Base-by-base conservation (phyloP, 805 yeast genomes). In the Teunomyces panamensis region DNA sequence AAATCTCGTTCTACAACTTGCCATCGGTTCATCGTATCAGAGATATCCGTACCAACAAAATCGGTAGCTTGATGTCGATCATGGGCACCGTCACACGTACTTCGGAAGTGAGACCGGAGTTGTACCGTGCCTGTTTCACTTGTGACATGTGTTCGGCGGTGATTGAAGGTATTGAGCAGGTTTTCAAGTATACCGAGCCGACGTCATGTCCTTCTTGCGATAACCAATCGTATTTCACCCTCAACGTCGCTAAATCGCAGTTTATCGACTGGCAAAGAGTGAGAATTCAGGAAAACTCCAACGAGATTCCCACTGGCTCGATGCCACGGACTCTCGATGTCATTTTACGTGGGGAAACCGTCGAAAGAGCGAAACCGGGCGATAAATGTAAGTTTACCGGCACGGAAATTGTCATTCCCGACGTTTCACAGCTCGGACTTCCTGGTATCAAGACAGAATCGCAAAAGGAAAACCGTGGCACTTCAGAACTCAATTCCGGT, bases 291-390 rank as follows among this genome's bases (percentile, higher is more conserved):
- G 99, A 92, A 62, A 94, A 92, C 60, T 84, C 97, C n/a, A 87
- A 77, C 57, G 98, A 92, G 67, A 92, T 92, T 48, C 99, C 99
- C 26, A 89, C 97, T 0, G 99, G 99, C 27, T 90, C 97, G 3
- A 92, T 92, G 99, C 99, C 99, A 24, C 81, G 99, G 65, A 92
- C 97, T 1, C 68, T 92, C 59, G 99, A 92, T 64, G 92, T 92
- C 20, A 87, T 92, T 44, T 69, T 92, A 49, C 78, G 99, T 58
- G 98, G 98, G 44, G 97, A 92, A 56, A 78, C 89, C 46, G 98
- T 94, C 7, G 99, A 92, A 63, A 78, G 90, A 55, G 97, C 97
- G 2, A 94, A 92, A 67, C 97, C 99, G 1, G 99, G 99, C 55
- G 98, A 92, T 67, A 87, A 89, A 64, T 88, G 97, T 69, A 81